Evolutionary conservation across 2,329 filamentous ascomycete species (phyloP).

Genomic region (Fusarium agapanthi): DNA sequence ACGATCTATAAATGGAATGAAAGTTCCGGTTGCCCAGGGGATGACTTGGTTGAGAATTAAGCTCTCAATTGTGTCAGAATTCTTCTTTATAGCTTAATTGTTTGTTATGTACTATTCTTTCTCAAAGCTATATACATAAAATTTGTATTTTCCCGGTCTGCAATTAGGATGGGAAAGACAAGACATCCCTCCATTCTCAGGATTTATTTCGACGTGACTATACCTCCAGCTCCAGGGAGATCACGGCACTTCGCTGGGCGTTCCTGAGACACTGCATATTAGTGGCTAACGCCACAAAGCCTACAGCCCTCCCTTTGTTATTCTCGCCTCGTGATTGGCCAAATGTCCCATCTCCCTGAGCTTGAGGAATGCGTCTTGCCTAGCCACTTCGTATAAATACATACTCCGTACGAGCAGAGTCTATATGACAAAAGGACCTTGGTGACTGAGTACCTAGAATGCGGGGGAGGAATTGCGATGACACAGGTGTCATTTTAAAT

Average conservation of each 20-base stretch:
- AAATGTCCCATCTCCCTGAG: neutral
- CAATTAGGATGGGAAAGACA: no score
- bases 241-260: neutral
- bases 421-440: neutral
- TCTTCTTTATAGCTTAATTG: neutral
- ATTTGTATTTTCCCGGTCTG: neutral
- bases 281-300: neutral
- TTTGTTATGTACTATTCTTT: no score
- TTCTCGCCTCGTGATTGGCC: neutral
- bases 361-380: neutral
- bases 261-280: neutral
- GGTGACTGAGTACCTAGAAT: neutral
- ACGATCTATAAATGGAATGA: neutral
- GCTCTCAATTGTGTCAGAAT: neutral
- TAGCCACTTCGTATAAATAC: neutral
- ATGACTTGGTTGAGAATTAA: neutral
- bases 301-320: neutral
- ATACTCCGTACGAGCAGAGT: neutral
- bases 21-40: neutral
- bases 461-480: neutral
- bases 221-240: neutral
- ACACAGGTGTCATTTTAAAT: neutral
- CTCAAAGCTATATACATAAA: neutral
- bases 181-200: neutral
- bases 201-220: neutral